phyloP scores from a whole-genome alignment of 352 stramenopile genomes.

The Pythium guiyangense region DNA sequence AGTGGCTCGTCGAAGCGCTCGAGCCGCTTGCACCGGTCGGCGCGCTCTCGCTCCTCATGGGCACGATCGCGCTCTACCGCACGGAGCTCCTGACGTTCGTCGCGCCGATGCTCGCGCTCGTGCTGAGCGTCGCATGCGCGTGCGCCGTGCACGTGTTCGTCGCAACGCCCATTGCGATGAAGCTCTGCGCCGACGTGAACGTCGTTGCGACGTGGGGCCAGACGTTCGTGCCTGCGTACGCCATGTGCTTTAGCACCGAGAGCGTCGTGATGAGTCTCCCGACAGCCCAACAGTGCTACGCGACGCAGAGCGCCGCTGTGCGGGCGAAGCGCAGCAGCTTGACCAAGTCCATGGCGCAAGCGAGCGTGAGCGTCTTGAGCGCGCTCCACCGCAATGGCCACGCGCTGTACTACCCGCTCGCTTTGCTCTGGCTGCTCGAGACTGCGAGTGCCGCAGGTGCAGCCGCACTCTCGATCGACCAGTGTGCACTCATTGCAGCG shows the following conservation, averaged over 20 bases:
- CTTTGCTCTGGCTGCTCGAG: conserved; percentile 34
- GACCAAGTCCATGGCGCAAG: conserved; percentile 39
- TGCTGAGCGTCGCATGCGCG: conserved; percentile 27
- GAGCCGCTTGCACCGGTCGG: conserved; percentile 33
- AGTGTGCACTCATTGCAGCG: conserved; percentile 15
- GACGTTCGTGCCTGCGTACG: conserved; percentile 29
- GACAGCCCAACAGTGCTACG: conserved; percentile 31
- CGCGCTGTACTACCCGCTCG: conserved; percentile 40
- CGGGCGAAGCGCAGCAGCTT: conserved; percentile 10
- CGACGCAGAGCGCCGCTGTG: conserved; percentile 10
- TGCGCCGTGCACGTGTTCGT: conserved; percentile 26
- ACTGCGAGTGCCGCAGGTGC: conserved; percentile 8
- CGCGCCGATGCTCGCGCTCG: conserved; percentile 25
- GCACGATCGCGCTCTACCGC: conserved; percentile 33
- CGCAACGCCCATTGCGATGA: conserved; percentile 28
- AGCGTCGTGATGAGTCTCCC: conserved; percentile 32
- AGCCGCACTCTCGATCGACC: conserved; percentile 9
- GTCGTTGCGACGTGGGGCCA: conserved; percentile 11
- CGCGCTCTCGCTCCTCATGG: conserved; percentile 31
- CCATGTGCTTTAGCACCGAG: conserved; percentile 32
- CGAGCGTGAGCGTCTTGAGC: conserved; percentile 15
- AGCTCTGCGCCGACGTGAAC: conserved; percentile 21
- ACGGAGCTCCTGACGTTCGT: conserved; percentile 36
- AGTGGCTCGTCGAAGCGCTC: conserved; percentile 34
- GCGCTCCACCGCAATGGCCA: conserved; percentile 29